Conservation (phyloP, 768 basidiomycete species). For the Steccherinum ochraceum region DNA sequence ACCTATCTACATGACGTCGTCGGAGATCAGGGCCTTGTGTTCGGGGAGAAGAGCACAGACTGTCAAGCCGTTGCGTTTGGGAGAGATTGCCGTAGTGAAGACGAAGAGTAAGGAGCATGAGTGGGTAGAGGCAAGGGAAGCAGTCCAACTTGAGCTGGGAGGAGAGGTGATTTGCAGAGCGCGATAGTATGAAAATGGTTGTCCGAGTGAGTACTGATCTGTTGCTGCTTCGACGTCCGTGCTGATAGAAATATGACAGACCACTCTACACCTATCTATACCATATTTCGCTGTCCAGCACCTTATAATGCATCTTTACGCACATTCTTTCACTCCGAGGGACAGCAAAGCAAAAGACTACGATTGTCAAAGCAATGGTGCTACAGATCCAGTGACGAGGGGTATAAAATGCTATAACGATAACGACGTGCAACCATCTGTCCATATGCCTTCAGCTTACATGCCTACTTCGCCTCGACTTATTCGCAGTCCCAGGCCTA, state of each 20-base stretch:
- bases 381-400: background rate
- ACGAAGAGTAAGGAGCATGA: constrained; percentile 66
- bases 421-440: constrained; percentile 9
- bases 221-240: background rate
- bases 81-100: constrained; percentile 85
- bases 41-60: constrained; percentile 77
- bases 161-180: constrained; percentile 91
- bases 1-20: constrained; percentile 64
- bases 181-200: constrained; percentile 25
- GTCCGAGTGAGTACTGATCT: background rate
- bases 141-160: constrained; percentile 63
- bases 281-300: background rate
- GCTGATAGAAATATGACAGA: no score
- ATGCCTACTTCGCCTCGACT: constrained; percentile 58
- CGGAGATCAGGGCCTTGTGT: constrained; percentile 74
- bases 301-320: background rate
- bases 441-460: constrained; percentile 31
- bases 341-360: background rate
- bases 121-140: constrained; percentile 93
- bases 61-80: constrained; percentile 81
- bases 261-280: background rate
- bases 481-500: constrained; percentile 55
- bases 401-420: background rate
- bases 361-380: background rate
- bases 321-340: no score